These are phyloP conservation scores for Exophiala sp. DNA, from an alignment of 2,329 filamentous ascomycete genomes.

Conservation along the genomic window DNA sequence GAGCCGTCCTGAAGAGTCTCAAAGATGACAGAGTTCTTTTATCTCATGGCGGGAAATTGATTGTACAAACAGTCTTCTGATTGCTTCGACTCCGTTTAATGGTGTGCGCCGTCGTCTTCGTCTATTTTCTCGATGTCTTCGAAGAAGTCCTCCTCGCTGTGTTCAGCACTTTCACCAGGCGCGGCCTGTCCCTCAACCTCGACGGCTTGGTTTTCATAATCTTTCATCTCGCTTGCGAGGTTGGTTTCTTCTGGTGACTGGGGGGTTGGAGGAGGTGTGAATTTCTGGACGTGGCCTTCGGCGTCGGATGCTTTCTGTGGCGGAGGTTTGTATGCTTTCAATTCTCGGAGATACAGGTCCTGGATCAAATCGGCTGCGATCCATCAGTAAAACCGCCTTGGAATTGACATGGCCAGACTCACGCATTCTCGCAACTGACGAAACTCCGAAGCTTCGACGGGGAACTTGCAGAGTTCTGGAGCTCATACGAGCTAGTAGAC, in stretches of 20 bases:
- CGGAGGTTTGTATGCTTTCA: conserved; percentile 89
- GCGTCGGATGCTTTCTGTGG: conserved; percentile 80
- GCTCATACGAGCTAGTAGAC: conserved; percentile 57
- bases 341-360: conserved; percentile 93
- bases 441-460: conserved; percentile 60
- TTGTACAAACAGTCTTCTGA: conserved; percentile 10
- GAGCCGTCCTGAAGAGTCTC: neutral
- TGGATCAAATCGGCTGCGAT: conserved; percentile 87
- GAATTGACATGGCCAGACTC: conserved; percentile 33
- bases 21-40: conserved; percentile 2
- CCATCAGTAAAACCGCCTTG: conserved; percentile 4
- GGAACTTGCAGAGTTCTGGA: conserved; percentile 38
- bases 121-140: conserved; percentile 63
- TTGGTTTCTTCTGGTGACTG: conserved; percentile 89
- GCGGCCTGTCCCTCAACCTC: conserved; percentile 86
- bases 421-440: conserved; percentile 61
- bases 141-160: conserved; percentile 68
- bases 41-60: conserved; percentile 12
- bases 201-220: conserved; percentile 90
- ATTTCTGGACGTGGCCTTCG: conserved; percentile 87
- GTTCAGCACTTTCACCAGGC: conserved; percentile 48
- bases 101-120: conserved; percentile 45
- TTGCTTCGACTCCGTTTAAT: conserved; percentile 13
- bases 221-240: conserved; percentile 84
- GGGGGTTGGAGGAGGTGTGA: conserved; percentile 74